Evolutionary conservation across 805 yeast species (phyloP).

Genomic region (Teunomyces cretensis): DNA sequence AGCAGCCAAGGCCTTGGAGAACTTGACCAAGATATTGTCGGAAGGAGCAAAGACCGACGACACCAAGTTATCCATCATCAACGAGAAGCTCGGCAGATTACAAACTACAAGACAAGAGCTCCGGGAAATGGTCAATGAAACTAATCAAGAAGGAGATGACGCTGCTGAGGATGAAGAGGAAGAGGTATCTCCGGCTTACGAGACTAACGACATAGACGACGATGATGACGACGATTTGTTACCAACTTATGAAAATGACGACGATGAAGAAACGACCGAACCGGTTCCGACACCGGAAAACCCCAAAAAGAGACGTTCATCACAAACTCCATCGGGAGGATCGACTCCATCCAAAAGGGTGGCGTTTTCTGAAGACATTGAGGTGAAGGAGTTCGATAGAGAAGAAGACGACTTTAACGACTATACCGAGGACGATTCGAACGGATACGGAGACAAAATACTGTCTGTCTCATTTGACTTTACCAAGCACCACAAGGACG

Average conservation of each 20-base stretch:
- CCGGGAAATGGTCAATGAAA: constrained; percentile 24
- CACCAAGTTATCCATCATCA: constrained; percentile 30
- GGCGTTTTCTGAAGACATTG: constrained; percentile 42
- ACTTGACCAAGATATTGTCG: constrained; percentile 18
- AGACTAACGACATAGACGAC: constrained; percentile 15
- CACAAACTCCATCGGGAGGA: constrained; percentile 22
- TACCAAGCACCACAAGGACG: constrained; percentile 31
- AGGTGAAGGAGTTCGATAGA: constrained; percentile 40
- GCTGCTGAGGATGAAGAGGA: constrained; percentile 14
- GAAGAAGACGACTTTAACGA: constrained; percentile 29
- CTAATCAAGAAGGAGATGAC: not conserved
- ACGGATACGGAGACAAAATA: constrained; percentile 14
- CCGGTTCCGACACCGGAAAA: constrained; percentile 4
- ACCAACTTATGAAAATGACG: constrained; percentile 15
- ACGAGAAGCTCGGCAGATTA: constrained; percentile 26
- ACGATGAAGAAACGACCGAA: constrained; percentile 12
- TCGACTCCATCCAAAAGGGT: constrained; percentile 35
- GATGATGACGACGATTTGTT: constrained; percentile 17
- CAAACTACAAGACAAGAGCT: constrained; percentile 32
- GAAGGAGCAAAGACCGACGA: constrained; percentile 34
- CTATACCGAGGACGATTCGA: constrained; percentile 15
- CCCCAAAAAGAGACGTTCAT: constrained; percentile 16
- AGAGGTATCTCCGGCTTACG: constrained; percentile 31
- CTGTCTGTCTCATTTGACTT: constrained; percentile 13
- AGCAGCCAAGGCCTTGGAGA: constrained; percentile 26